These are phyloP conservation scores for Prunus yedoensis DNA, from an alignment of 331 rosid species.

Conservation along the genomic window DNA sequence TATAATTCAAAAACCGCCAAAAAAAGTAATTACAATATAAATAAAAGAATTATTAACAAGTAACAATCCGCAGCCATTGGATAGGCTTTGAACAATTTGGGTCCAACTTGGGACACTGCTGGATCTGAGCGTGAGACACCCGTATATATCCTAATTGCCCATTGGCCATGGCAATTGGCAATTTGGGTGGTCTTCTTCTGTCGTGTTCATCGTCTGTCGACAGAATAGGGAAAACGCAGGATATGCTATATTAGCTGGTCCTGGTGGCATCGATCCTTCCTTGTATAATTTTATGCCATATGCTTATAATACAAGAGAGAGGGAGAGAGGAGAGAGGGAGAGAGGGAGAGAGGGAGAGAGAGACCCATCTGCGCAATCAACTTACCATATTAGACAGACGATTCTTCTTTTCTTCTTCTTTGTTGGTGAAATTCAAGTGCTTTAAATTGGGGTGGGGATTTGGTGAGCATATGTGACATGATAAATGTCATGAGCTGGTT, in stretches of 20 bases:
- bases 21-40: neutral
- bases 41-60: neutral
- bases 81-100: neutral
- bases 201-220: neutral
- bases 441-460: neutral
- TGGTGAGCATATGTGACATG: conserved; percentile 13
- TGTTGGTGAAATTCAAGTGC: neutral
- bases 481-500: conserved; percentile 48
- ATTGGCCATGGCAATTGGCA: neutral
- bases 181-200: conserved; percentile 15
- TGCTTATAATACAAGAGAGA: too few relatives aligned
- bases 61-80: neutral
- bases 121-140: neutral
- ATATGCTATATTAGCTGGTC: neutral
- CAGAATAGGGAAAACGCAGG: neutral
- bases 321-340: too few relatives aligned
- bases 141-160: neutral
- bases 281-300: too few relatives aligned
- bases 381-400: neutral
- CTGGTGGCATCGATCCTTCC: too few relatives aligned
- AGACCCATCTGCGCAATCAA: too few relatives aligned
- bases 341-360: too few relatives aligned
- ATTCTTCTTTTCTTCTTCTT: neutral
- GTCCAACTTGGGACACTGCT: neutral
- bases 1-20: neutral